Evolutionary conservation across 1,139 yeast species (phyloP).

Genomic region (Taphrina betulina): DNA sequence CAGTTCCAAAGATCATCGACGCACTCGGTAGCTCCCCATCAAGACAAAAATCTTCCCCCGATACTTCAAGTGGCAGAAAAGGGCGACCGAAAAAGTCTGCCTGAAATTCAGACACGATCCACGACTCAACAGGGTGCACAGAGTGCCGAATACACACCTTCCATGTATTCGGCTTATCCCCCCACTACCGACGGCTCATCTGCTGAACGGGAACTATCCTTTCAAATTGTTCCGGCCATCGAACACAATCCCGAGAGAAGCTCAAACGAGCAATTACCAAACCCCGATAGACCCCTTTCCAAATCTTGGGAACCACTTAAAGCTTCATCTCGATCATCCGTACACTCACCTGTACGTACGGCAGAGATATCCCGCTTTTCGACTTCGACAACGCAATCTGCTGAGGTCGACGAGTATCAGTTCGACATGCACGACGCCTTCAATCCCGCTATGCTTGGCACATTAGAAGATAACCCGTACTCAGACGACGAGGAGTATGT

Average conservation of each 20-base stretch:
- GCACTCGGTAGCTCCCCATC: neutral
- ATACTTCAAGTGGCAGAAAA: neutral
- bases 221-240: no score
- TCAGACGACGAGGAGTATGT: conserved; percentile 1
- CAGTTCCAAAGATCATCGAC: neutral
- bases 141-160: conserved; percentile 6
- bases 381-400: neutral
- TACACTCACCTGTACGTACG: neutral
- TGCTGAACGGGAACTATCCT: no score
- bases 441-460: conserved; percentile 11
- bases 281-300: neutral
- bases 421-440: conserved; percentile 14
- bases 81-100: neutral
- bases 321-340: neutral
- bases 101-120: neutral
- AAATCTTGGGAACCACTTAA: conserved; percentile 11
- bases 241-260: no score
- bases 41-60: conserved; percentile 1
- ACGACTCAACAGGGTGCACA: neutral
- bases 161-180: conserved; percentile 4
- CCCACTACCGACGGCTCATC: no score
- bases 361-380: conserved; percentile 6
- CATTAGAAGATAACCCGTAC: conserved; percentile 3
- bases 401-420: conserved; percentile 4
- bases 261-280: no score